Conservation (phyloP, 495 filamentous ascomycete genomes). For the Podospora conica region DNA sequence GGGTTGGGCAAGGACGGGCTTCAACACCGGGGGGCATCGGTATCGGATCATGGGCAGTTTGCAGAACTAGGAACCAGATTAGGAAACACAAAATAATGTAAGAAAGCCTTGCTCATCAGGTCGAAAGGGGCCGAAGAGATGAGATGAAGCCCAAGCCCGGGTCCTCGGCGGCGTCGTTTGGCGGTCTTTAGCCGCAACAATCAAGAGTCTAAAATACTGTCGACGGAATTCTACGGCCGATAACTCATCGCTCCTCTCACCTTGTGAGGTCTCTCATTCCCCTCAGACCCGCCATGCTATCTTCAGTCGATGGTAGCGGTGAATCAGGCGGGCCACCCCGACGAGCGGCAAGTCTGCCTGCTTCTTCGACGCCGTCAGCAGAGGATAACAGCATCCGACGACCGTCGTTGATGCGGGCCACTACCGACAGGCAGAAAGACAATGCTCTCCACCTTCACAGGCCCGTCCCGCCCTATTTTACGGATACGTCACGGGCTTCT, state of each 20-base stretch:
- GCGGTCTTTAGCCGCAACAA: too few relatives aligned
- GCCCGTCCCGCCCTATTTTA: background rate
- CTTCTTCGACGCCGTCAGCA: background rate
- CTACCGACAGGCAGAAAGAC: background rate
- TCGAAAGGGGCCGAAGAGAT: background rate
- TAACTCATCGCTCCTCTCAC: too few relatives aligned
- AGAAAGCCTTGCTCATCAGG: background rate
- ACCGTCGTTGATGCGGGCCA: background rate
- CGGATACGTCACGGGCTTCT: background rate
- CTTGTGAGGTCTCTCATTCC: background rate
- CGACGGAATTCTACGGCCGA: too few relatives aligned
- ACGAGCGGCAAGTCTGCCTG: background rate
- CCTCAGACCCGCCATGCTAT: background rate
- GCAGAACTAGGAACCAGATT: background rate
- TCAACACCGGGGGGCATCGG: background rate
- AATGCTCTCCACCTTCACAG: background rate
- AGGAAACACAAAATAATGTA: background rate
- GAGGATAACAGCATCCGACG: background rate
- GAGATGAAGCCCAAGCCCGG: too few relatives aligned
- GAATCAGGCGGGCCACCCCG: background rate
- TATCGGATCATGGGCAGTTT: background rate
- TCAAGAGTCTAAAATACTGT: too few relatives aligned
- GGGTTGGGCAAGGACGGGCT: background rate
- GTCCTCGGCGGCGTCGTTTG: too few relatives aligned
- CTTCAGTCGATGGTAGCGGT: background rate